Conservation (phyloP, 805 yeast species). For the Saturnispora kantuleensis region DNA sequence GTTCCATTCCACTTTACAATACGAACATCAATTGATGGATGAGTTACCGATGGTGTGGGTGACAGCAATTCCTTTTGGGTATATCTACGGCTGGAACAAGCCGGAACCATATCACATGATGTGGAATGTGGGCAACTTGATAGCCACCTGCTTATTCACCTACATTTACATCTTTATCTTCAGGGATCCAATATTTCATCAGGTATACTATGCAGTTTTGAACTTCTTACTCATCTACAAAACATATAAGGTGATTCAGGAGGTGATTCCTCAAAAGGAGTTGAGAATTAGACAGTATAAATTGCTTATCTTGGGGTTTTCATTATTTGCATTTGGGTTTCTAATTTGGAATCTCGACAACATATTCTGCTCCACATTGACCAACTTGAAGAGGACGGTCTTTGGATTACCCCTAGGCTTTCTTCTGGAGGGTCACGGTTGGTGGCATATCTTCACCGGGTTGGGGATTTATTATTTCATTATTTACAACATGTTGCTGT, state of each 20-base stretch:
- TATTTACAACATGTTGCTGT: slow-evolving; percentile 65
- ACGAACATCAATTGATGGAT: slow-evolving; percentile 84
- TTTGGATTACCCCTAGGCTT: slow-evolving; percentile 82
- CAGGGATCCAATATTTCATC: slow-evolving; percentile 83
- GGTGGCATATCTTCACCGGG: slow-evolving; percentile 94
- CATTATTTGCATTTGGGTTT: slow-evolving; percentile 60
- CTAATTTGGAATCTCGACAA: slow-evolving; percentile 85
- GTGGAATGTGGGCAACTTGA: slow-evolving; percentile 23
- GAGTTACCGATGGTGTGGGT: slow-evolving; percentile 98
- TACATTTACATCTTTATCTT: slow-evolving; percentile 53
- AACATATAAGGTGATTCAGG: slow-evolving; percentile 29
- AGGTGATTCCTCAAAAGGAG: slow-evolving; percentile 16
- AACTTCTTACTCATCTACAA: slow-evolving; percentile 64
- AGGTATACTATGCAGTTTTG: slow-evolving; percentile 69
- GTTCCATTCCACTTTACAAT: slow-evolving; percentile 90
- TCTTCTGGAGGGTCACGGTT: slow-evolving; percentile 83
- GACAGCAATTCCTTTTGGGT: slow-evolving; percentile 77
- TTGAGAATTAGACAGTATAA: slow-evolving; percentile 20
- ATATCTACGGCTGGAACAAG: slow-evolving; percentile 25
- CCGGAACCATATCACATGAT: slow-evolving; percentile 12
- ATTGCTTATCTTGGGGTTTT: slow-evolving; percentile 22
- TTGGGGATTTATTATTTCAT: slow-evolving; percentile 81
- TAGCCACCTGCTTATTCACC: slow-evolving; percentile 42
- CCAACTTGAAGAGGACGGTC: slow-evolving; percentile 42
- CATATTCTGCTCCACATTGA: slow-evolving; percentile 57